phyloP scores from a whole-genome alignment of 2,329 filamentous ascomycete genomes.

The Colletotrichum salicis region DNA sequence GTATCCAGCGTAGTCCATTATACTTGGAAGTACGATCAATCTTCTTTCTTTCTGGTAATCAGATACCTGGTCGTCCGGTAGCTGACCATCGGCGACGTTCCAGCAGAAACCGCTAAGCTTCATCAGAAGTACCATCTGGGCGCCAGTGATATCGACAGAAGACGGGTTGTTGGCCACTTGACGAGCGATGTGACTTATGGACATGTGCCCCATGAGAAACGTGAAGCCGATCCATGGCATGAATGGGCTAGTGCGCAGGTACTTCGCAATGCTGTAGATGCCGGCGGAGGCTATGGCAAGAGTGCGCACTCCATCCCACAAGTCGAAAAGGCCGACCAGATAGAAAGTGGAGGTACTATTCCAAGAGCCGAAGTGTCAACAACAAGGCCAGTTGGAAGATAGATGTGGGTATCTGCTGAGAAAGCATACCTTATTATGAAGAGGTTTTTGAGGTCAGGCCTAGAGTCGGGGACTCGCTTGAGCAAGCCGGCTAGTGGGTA shows the following conservation, averaged over 20 bases:
- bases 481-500: conserved; percentile 90
- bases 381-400: not conserved
- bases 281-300: conserved; percentile 82
- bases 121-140: conserved; percentile 99
- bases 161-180: conserved; percentile 75
- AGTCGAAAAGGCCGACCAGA: conserved; percentile 89
- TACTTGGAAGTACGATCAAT: conserved; percentile 76
- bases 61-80: conserved; percentile 82
- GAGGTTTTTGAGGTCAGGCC: conserved; percentile 85
- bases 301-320: conserved; percentile 87
- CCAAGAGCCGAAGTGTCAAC: not conserved
- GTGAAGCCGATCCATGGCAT: conserved; percentile 98
- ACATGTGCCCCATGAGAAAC: conserved; percentile 96
- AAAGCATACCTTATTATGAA: conserved; percentile 79
- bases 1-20: conserved; percentile 88
- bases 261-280: conserved; percentile 85
- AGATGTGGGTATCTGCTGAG: not conserved
- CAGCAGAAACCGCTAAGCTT: conserved; percentile 97
- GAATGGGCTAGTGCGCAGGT: conserved; percentile 80
- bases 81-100: conserved; percentile 93
- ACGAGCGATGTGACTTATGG: conserved; percentile 85
- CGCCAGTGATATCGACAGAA: conserved; percentile 87
- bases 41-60: conserved; percentile 87
- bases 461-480: conserved; percentile 88
- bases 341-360: conserved; percentile 85